These are phyloP conservation scores for Marasmius oreades DNA, from an alignment of 1,284 basidiomycete genomes.

Conservation along the genomic window DNA sequence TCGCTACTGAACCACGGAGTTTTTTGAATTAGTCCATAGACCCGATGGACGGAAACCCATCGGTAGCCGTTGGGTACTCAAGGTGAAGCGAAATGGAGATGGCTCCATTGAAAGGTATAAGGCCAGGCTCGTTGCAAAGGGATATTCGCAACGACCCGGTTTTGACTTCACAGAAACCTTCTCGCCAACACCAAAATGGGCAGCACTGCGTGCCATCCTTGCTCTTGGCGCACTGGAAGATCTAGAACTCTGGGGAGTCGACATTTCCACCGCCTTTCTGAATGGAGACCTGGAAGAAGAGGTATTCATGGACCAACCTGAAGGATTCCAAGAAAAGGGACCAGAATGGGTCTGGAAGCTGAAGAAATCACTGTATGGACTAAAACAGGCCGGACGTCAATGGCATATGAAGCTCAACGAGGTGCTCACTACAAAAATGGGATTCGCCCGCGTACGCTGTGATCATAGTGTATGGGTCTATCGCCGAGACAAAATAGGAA, in stretches of 20 bases:
- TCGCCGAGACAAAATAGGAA: no score
- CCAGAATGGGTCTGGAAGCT: neutral
- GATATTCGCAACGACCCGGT: constrained; percentile 15
- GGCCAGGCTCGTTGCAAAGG: constrained; percentile 23
- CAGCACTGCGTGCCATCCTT: no score
- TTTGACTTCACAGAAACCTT: no score
- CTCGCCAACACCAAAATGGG: no score
- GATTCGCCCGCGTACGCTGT: no score
- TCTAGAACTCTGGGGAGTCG: no score
- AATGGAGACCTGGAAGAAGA: constrained; percentile 4
- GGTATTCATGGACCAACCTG: constrained; percentile 18
- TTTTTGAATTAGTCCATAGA: constrained; percentile 22
- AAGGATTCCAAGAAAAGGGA: constrained; percentile 1
- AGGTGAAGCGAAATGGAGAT: constrained; percentile 29
- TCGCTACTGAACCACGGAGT: constrained; percentile 18
- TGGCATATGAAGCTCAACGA: no score
- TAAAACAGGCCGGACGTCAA: constrained; percentile 24
- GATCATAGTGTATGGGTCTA: no score
- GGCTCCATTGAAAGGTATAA: constrained; percentile 30
- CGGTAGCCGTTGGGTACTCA: constrained; percentile 31
- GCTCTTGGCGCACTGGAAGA: no score
- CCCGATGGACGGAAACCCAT: constrained; percentile 24
- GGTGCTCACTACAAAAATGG: no score
- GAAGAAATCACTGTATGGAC: constrained; percentile 1
- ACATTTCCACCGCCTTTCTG: constrained; percentile 14